Evolutionary conservation across 306 rosid genomes (phyloP), one percentile per base, ranked within the genome.

Genomic region (Acacia acuminata): DNA sequence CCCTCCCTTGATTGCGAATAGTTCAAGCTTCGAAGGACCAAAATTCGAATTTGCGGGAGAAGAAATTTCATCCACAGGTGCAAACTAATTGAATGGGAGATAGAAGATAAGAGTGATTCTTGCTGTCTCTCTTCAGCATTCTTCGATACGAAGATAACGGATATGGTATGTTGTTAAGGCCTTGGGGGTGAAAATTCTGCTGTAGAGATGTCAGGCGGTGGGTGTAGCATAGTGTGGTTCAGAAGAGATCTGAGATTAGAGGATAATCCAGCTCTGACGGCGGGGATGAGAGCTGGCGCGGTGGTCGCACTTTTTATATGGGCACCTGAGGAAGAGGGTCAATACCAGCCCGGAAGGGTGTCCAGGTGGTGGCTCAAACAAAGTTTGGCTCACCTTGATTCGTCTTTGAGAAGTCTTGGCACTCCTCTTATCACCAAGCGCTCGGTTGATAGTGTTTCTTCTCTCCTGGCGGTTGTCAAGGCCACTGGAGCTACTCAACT

Each of bases 301-400:
- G 97, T 94, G 20, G 82, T 96, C 43, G 93, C 93, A 32, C 90
- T 96, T 19, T 96, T 92, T 67, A 84, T 96, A 7, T 96, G 98
- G 98, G 99, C 98, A 56, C 99, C 98, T 76, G 99, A 96, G 27
- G 99, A 96, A 70, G 99, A 94, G 61, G 98, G 99, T 19, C 91
- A 93, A 81, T 96, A 6, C 70, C 83, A 94, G 56, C 99, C 99
- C 8, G 99, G 99, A 2, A 88, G 98, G 78, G 99, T 96, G 1
- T 96, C 99, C 3, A 86, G 99, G 76, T 96, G 99, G 99, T 96
- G 99, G 99, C 94, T 96, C 12, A 96, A 96, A 44, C 88, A 94
- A 44, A 96, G 98, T 68, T 91, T 96, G 85, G 90, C 97, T 80
- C 92, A 85, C 43, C 98, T 96, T 50, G 94, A 96, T 87, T 96